A percentile compares a stretch with the other conserved stretches of the same genome.
phyloP scores from a whole-genome alignment of 2,329 filamentous ascomycete genomes.

The Pseudocercospora vitis region DNA sequence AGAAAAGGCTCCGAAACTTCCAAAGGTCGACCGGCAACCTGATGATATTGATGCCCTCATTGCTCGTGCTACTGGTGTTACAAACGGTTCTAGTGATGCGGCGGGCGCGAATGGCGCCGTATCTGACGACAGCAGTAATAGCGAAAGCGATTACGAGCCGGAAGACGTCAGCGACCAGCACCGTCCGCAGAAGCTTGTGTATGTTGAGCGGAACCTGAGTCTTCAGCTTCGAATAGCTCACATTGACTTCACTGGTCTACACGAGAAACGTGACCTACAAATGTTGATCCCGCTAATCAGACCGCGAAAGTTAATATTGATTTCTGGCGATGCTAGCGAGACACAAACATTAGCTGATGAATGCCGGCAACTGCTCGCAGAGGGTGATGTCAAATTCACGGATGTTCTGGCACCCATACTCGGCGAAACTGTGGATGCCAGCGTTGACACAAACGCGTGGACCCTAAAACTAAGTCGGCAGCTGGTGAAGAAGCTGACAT shows the following conservation, averaged over 20 bases:
- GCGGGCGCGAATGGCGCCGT: slow-evolving; percentile 21
- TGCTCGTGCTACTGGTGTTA: slow-evolving; percentile 33
- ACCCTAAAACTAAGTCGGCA: slow-evolving; percentile 83
- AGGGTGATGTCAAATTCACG: slow-evolving; percentile 23
- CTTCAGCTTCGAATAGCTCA: slow-evolving; percentile 77
- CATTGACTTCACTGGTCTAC: slow-evolving; percentile 87
- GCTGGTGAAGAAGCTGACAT: slow-evolving; percentile 82
- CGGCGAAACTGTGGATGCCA: slow-evolving; percentile 78
- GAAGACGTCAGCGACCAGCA: slow-evolving; percentile 56
- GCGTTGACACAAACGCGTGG: slow-evolving; percentile 97
- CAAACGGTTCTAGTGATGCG: slow-evolving; percentile 12
- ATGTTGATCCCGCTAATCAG: slow-evolving; percentile 94
- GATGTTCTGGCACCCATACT: slow-evolving; percentile 74
- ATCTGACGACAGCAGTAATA: slow-evolving; percentile 34
- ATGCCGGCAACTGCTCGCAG: slow-evolving; percentile 65
- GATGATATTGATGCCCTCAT: slow-evolving; percentile 41
- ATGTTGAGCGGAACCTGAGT: slow-evolving; percentile 62
- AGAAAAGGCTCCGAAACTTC: slow-evolving; percentile 21
- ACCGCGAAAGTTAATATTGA: slow-evolving; percentile 90
- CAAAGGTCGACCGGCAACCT: slow-evolving; percentile 30
- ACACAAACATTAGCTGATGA: slow-evolving; percentile 76
- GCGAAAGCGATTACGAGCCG: slow-evolving; percentile 53
- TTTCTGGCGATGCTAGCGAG: slow-evolving; percentile 76
- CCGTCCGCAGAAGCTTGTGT: slow-evolving; percentile 70
- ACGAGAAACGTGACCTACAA: slow-evolving; percentile 89